Conservation (phyloP, 2,329 filamentous ascomycete genomes). For the Aschersonia sp. region DNA sequence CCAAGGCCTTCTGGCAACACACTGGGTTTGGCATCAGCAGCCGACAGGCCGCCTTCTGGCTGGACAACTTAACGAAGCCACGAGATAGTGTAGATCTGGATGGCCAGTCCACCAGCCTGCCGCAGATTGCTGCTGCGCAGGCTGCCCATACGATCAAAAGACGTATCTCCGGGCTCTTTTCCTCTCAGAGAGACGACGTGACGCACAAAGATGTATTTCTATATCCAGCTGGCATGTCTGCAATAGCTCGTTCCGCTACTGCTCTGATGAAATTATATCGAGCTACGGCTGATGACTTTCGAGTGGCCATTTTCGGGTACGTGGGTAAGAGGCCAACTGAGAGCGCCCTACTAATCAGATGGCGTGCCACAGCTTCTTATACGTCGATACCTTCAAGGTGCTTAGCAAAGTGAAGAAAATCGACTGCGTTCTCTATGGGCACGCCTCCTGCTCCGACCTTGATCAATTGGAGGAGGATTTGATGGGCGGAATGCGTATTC, state of each 20-base stretch:
- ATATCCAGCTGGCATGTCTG: conserved; percentile 36
- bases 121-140: conserved; percentile 2
- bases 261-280: conserved; percentile 1
- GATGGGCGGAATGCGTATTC: conserved; percentile 20
- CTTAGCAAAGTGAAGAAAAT: conserved; percentile 12
- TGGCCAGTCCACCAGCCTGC: not conserved
- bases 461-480: conserved; percentile 23
- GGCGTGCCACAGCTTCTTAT: conserved; percentile 10
- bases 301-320: conserved; percentile 15
- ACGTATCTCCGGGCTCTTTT: conserved; percentile 9
- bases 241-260: conserved; percentile 19
- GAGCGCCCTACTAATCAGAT: not conserved
- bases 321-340: not conserved
- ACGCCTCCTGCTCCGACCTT: conserved; percentile 23
- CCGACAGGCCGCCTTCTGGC: conserved; percentile 12
- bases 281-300: not conserved
- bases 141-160: conserved; percentile 5
- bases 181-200: conserved; percentile 5
- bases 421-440: conserved; percentile 27
- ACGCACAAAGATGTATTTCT: conserved; percentile 27
- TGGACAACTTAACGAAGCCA: conserved; percentile 5
- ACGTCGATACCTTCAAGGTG: conserved; percentile 16
- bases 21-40: conserved; percentile 15
- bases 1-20: conserved; percentile 16
- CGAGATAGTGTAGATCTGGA: not conserved